Conservation (phyloP, 2,329 filamentous ascomycete species). For the Dothistroma septosporum region DNA sequence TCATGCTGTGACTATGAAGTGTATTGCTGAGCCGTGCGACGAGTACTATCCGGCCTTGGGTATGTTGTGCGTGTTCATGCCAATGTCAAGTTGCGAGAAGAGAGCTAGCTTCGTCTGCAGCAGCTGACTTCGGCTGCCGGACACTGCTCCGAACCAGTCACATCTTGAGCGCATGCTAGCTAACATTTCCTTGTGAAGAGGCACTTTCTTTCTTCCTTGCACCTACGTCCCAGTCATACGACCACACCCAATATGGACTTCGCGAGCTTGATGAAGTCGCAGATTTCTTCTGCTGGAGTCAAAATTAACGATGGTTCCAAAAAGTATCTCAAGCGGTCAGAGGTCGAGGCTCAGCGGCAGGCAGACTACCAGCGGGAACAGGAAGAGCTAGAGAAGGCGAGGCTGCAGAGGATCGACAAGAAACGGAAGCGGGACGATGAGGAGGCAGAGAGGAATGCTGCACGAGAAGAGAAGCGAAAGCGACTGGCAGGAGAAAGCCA, state of each 20-base stretch:
- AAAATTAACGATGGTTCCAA: conserved; percentile 53
- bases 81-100: conserved; percentile 5
- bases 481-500: conserved; percentile 77
- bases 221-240: neutral
- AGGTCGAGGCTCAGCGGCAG: conserved; percentile 77
- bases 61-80: neutral
- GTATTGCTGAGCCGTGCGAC: neutral
- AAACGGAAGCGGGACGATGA: conserved; percentile 92
- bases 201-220: neutral
- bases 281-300: conserved; percentile 65
- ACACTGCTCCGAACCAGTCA: neutral
- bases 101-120: neutral
- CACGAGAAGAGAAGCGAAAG: conserved; percentile 76
- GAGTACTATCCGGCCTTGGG: neutral
- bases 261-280: conserved; percentile 84
- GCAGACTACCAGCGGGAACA: conserved; percentile 80
- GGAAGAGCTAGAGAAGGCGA: conserved; percentile 65
- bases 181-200: neutral
- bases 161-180: neutral
- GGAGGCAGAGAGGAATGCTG: conserved; percentile 62
- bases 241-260: conserved; percentile 71
- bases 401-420: conserved; percentile 62
- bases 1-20: neutral
- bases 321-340: conserved; percentile 81
- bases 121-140: neutral